Base-by-base conservation (phyloP, 495 filamentous ascomycete species). In the Penicillium macrosclerotiorum region DNA sequence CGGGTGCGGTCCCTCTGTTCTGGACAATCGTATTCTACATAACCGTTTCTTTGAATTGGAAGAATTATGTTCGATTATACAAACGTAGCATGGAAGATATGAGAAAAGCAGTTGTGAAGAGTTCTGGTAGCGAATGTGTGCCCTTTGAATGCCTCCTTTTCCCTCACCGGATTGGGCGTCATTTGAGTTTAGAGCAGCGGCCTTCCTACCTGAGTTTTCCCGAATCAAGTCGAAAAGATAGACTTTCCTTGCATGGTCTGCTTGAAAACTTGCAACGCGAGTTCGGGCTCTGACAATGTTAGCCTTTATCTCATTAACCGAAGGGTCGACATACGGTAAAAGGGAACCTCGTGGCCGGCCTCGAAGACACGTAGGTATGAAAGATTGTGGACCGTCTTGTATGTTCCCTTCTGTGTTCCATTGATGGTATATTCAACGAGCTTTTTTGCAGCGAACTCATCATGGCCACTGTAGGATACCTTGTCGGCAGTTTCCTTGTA, bases 331-430 rank as follows among this genome's bases (percentile, higher is more conserved):
- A 42, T 29, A 74, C 63, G 70, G 57, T 75, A 77, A 45, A 67
- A 76, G 13, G 69, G 65, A 25, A 78, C 66, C 46, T 75, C 71
- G 54, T 81, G 78, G 3, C 78, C 77, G 0, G 78, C 76, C 0
- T 62, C 73, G 54, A 69, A 79, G 2, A 81, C 75, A 22, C 64
- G 62, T 51, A 80, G 53, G 54, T 74, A 80, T 20, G 62, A 67
- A 22, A 82, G 62, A 44, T 79, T 78, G 8, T 65, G 73, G 1
- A 68, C 62, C 2, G 54, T 71, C 64, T 81, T 81, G 55, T 75
- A 80, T 3, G 55, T 63, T 1, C 79, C 78, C 11, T 58, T 68
- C 32, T 67, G 46, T 8, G 44, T 52, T 0, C 77, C 78, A 33
- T 67, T 64, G 5, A 81, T 73, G 0, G 64, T 80, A 53, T 80